phyloP scores from a whole-genome alignment of 164 flowering plant species.

The Tetracentron sinense region DNA sequence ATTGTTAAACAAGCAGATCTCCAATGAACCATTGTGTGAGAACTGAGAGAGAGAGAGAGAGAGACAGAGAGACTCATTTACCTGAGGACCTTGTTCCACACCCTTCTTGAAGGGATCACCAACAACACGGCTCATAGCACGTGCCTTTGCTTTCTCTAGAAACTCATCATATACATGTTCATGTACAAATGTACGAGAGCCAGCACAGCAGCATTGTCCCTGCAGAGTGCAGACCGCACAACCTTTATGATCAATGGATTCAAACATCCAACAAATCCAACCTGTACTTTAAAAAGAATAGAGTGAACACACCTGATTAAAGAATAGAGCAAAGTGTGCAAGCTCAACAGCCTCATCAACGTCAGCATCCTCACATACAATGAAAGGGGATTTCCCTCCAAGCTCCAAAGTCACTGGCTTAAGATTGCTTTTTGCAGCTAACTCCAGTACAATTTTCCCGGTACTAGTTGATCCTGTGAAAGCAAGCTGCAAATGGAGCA shows the following conservation, averaged over 20 bases:
- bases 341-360: conserved; percentile 73
- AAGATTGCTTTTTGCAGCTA: conserved; percentile 76
- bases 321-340: conserved; percentile 86
- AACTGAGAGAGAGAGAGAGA: no score
- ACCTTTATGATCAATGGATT: background rate
- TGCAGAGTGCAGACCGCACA: conserved; percentile 27
- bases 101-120: conserved; percentile 89
- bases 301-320: conserved; percentile 57
- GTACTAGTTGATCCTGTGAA: conserved; percentile 84
- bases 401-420: conserved; percentile 86
- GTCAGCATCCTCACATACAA: conserved; percentile 82
- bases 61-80: conserved; percentile 15
- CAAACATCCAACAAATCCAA: background rate
- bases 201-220: conserved; percentile 95
- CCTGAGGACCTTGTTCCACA: conserved; percentile 97
- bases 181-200: conserved; percentile 87
- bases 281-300: background rate
- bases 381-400: conserved; percentile 95
- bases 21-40: no score
- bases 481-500: conserved; percentile 58
- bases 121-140: conserved; percentile 63
- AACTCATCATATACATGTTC: conserved; percentile 78
- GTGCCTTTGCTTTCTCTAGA: conserved; percentile 70
- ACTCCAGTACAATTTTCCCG: conserved; percentile 54
- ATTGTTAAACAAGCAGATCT: no score